These are phyloP conservation scores for Syzygium aromaticum DNA, from an alignment of 345 rosid species.

Conservation along the genomic window DNA sequence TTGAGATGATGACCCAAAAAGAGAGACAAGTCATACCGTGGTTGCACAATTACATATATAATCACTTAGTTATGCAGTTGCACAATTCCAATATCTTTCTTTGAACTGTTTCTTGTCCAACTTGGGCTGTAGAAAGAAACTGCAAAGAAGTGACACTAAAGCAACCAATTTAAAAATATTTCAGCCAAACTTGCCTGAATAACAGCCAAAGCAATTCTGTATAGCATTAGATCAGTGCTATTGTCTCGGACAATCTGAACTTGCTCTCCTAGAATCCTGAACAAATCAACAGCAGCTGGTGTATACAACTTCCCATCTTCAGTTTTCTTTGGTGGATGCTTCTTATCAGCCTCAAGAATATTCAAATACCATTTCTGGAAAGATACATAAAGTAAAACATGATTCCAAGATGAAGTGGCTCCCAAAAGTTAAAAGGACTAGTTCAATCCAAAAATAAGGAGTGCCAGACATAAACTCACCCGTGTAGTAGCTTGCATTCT, in stretches of 20 bases:
- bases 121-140: background rate
- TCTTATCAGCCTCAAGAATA: constrained; percentile 95
- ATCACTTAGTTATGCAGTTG: background rate
- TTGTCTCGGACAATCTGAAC: constrained; percentile 97
- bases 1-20: background rate
- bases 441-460: background rate
- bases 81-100: background rate
- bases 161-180: background rate
- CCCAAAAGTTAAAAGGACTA: background rate
- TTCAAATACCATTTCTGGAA: constrained; percentile 93
- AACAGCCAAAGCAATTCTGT: constrained; percentile 88
- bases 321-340: constrained; percentile 94
- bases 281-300: constrained; percentile 98
- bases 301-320: constrained; percentile 99
- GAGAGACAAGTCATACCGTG: background rate
- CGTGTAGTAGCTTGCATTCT: constrained; percentile 98
- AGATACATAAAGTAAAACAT: constrained; percentile 3
- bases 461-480: constrained; percentile 27
- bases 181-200: constrained; percentile 63
- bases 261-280: constrained; percentile 98
- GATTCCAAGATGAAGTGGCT: background rate
- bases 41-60: background rate
- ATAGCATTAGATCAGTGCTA: constrained; percentile 95
- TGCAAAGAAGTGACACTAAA: background rate
- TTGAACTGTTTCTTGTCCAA: background rate